Evolutionary conservation across 768 basidiomycete species (phyloP), one percentile per base, ranked within the genome.

Genomic region (Lactifluus echinatus): DNA sequence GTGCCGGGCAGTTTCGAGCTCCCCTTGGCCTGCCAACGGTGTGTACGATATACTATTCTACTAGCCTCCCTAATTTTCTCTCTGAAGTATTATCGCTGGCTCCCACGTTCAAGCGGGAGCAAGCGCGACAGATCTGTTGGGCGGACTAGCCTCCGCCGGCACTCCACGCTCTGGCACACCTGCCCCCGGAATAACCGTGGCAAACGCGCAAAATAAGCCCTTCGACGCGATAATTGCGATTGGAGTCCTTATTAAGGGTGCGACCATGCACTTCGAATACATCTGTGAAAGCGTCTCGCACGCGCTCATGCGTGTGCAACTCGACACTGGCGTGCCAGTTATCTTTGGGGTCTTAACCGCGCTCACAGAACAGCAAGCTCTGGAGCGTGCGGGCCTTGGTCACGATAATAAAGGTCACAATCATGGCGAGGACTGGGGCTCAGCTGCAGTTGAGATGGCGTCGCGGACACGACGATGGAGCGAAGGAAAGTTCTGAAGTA

Each of bases 181-280:
- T 15, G 74, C 79, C 15, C 73, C 82, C 2, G 67, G 74, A 24
- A 51, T 63, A n/a, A 36, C 64, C 54, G 66, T 53, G 60, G 65
- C 67, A 7, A 58, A 55, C 4, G 73, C 77, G 37, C 78, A 80
- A 40, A 71, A 67, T 15, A 76, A 78, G 53, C 87, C 95, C 0
- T 97, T 98, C 65, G 87, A 95, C 69, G 96, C 93, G 14, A 85
- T 96, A 62, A 95, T 99, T 69, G 93, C 96, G 52, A 91, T 98
- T 67, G 96, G 96, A 14, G 93, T 95, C 36, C 85, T 99, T 69
- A 96, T 99, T 77, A 99, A 99, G 70, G 95, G 96, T 51, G 78
- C 83, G 1, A 98, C 96, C 17, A 96, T 96, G 93, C 96, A 99
- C 75, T 99, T 98, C 71, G 96, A 99, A 71, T 99, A 99, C 78